Conservation (phyloP, 108 stramenopile genomes). For the Pseudonitzschia delicatissima region DNA sequence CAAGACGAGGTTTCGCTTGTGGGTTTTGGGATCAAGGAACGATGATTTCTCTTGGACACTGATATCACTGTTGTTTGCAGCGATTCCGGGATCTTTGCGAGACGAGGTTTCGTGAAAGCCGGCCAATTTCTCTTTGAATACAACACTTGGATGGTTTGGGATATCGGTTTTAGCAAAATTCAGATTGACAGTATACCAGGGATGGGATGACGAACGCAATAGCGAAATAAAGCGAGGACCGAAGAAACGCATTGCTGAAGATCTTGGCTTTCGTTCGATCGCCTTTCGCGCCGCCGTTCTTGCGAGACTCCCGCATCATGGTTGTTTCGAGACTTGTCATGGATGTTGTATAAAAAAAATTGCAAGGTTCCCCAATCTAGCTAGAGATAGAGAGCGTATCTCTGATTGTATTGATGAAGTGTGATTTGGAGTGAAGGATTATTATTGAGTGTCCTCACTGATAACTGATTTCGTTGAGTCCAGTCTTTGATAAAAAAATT, state of each 20-base stretch:
- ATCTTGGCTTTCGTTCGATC: neutral
- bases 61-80: neutral
- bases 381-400: too few relatives aligned
- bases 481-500: too few relatives aligned
- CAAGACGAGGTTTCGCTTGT: slow-evolving; percentile 8
- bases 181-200: neutral
- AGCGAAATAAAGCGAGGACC: neutral
- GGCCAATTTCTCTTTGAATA: neutral
- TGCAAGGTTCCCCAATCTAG: too few relatives aligned
- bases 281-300: neutral
- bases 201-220: neutral
- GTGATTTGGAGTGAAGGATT: too few relatives aligned
- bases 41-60: too few relatives aligned
- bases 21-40: neutral
- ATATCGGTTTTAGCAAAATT: neutral
- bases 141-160: neutral
- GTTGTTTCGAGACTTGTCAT: too few relatives aligned
- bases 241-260: neutral
- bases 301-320: neutral
- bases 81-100: neutral
- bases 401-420: too few relatives aligned
- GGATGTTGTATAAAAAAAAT: too few relatives aligned
- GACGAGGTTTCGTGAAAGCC: neutral
- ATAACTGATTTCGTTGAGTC: too few relatives aligned
- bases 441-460: too few relatives aligned